Evolutionary conservation across 1,284 basidiomycete genomes (phyloP).

Genomic region (Sporisorium sorghi): DNA sequence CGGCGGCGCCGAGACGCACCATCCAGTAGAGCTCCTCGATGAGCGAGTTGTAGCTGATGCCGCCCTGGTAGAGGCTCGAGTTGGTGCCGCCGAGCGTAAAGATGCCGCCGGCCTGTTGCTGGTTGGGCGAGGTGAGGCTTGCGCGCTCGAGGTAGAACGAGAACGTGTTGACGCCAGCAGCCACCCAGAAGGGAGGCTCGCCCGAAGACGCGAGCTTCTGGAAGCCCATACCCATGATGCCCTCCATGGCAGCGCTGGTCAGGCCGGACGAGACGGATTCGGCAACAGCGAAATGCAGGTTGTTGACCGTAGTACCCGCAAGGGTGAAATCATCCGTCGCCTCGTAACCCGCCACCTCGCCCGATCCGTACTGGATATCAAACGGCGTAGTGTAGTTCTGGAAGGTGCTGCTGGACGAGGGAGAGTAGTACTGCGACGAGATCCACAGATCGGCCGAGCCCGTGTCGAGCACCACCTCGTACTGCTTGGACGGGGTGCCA

Average conservation of each 20-base stretch:
- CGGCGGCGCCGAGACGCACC: slow-evolving; percentile 50
- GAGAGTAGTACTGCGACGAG: slow-evolving; percentile 24
- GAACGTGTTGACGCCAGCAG: slow-evolving; percentile 42
- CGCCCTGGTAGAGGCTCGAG: slow-evolving; percentile 48
- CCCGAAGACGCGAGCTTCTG: slow-evolving; percentile 31
- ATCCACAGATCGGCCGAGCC: slow-evolving; percentile 58
- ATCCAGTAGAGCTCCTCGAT: slow-evolving; percentile 56
- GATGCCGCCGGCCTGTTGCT: slow-evolving; percentile 42
- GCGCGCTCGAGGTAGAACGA: slow-evolving; percentile 56
- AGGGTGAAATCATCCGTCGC: slow-evolving; percentile 42
- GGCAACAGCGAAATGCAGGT: slow-evolving; percentile 59
- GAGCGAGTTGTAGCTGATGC: slow-evolving; percentile 50
- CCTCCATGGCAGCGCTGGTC: slow-evolving; percentile 32
- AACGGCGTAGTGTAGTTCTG: slow-evolving; percentile 38
- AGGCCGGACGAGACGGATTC: slow-evolving; percentile 34
- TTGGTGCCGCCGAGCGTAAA: slow-evolving; percentile 63
- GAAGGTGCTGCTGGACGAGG: slow-evolving; percentile 36
- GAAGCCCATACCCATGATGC: slow-evolving; percentile 63
- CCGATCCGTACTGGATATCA: slow-evolving; percentile 49
- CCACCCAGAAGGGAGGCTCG: slow-evolving; percentile 50
- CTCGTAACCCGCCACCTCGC: slow-evolving; percentile 45
- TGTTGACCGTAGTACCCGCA: slow-evolving; percentile 35
- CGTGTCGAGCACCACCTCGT: slow-evolving; percentile 57
- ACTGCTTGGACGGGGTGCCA: slow-evolving; percentile 40
- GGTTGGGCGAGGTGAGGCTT: slow-evolving; percentile 16